Evolutionary conservation across 163 green algal species (phyloP).

Genomic region (Chlamydomonas reinhardtii): DNA sequence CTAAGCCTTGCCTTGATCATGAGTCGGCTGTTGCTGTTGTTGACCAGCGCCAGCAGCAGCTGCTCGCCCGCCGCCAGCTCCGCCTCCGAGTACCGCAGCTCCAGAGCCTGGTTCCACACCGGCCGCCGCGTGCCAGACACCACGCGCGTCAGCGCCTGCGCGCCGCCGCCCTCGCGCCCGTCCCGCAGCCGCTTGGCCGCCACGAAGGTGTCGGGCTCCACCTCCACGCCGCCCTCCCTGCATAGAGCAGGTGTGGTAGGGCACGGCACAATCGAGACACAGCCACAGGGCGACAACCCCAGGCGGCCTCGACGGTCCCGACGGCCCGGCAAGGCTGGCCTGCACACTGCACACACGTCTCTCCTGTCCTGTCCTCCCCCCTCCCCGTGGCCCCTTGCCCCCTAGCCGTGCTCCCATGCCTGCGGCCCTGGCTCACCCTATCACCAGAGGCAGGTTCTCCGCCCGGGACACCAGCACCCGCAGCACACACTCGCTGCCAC

Average conservation of each 20-base stretch:
- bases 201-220: slow-evolving; percentile 51
- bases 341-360: neutral
- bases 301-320: too few relatives aligned
- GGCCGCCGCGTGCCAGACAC: neutral
- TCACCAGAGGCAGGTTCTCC: slow-evolving; percentile 55
- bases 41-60: slow-evolving; percentile 57
- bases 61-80: slow-evolving; percentile 52
- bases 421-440: neutral
- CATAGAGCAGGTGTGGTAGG: neutral
- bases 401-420: neutral
- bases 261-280: too few relatives aligned
- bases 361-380: neutral
- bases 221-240: slow-evolving; percentile 23
- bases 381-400: neutral
- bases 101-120: slow-evolving; percentile 41
- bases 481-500: slow-evolving; percentile 18
- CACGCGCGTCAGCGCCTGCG: slow-evolving; percentile 28
- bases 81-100: slow-evolving; percentile 29
- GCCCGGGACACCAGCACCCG: slow-evolving; percentile 55
- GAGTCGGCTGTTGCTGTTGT: slow-evolving; percentile 51
- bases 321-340: too few relatives aligned
- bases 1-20: slow-evolving; percentile 20
- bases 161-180: neutral
- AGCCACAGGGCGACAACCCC: too few relatives aligned
- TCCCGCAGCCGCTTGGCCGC: slow-evolving; percentile 49